These are phyloP conservation scores for Pulveroboletus ravenelii DNA, from an alignment of 768 basidiomycete genomes.

Conservation along the genomic window DNA sequence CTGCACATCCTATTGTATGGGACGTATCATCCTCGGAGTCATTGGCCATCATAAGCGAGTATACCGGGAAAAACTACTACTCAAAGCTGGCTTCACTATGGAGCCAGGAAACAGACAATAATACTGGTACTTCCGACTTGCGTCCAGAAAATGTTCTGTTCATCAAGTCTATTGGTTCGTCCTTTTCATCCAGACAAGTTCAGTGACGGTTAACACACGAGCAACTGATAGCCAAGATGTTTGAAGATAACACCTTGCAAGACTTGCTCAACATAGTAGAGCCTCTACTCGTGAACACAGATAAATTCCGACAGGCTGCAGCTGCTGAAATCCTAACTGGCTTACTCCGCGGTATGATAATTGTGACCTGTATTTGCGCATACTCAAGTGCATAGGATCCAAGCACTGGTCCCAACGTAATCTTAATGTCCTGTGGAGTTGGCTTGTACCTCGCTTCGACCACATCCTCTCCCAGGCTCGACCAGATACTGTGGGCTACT, in stretches of 20 bases:
- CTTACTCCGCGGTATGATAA: conserved; percentile 58
- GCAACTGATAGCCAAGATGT: conserved; percentile 55
- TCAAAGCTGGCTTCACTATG: conserved; percentile 58
- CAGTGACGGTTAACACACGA: conserved; percentile 31
- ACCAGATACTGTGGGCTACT: conserved; percentile 77
- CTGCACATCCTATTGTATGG: conserved; percentile 41
- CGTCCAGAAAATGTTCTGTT: conserved; percentile 48
- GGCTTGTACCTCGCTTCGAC: conserved; percentile 60
- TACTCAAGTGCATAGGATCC: conserved; percentile 45
- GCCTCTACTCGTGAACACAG: conserved; percentile 54
- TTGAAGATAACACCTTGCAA: conserved; percentile 49
- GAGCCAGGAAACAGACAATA: conserved; percentile 75
- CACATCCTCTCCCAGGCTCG: conserved; percentile 70
- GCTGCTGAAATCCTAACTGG: conserved; percentile 72
- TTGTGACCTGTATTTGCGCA: not conserved
- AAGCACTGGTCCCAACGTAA: conserved; percentile 74
- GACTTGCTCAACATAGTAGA: conserved; percentile 54
- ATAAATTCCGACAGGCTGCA: conserved; percentile 85
- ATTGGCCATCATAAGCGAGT: conserved; percentile 48
- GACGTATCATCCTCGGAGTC: conserved; percentile 47
- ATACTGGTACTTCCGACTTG: conserved; percentile 47
- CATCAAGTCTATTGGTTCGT: conserved; percentile 45
- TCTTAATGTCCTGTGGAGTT: conserved; percentile 61
- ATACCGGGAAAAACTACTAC: conserved; percentile 54
- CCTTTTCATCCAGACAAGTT: conserved; percentile 34